Evolutionary conservation across 768 basidiomycete species (phyloP), one percentile per base, ranked within the genome.

Genomic region (Boletellus ananas): DNA sequence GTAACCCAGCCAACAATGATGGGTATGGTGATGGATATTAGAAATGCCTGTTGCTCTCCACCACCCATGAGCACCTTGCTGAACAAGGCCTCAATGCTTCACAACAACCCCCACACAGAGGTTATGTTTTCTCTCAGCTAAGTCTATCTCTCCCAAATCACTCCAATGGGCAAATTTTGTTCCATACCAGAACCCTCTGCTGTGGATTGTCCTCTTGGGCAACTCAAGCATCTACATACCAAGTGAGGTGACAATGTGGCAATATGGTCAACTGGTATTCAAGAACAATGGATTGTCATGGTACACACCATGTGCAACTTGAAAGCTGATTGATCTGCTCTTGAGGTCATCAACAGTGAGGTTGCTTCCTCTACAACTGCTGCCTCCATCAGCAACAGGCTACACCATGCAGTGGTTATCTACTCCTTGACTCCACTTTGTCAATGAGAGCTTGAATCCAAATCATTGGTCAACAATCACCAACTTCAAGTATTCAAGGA

Each of bases 161-260:
- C 58, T 2, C 72, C 73, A 12, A 37, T 73, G 11, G 61, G 66
- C 11, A 59, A 69, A 33, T n/a, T 69, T 78, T 46, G 48, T 75
- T n/a, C 62, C 61, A 10, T 64, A 68, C n/a, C 45, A 79, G 27
- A 66, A 74, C 27, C 57, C 59, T 5, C 67, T 79, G 14, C 78
- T 78, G 1, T 79, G 78, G 78, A 68, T 78, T 6, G 69, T 72
- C 0, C 64, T 67, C 1, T 73, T 73, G 4, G 72, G 74, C n/a
- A 71, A 74, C 34, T 77, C 78, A 12, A 70, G 65, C n/a, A 74
- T 77, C 41, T 77, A 78, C 56, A 61, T 75, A 45, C 76, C 77
- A 2, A 71, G 74, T 1, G 62, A 69, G 23, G 50, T 63, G 21
- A 58, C 60, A 6, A 54, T 50, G 0, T 56, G 67, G 20, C 61